Evolutionary conservation across 108 stramenopile species (phyloP).

Genomic region (Licmophora abbreviata): DNA sequence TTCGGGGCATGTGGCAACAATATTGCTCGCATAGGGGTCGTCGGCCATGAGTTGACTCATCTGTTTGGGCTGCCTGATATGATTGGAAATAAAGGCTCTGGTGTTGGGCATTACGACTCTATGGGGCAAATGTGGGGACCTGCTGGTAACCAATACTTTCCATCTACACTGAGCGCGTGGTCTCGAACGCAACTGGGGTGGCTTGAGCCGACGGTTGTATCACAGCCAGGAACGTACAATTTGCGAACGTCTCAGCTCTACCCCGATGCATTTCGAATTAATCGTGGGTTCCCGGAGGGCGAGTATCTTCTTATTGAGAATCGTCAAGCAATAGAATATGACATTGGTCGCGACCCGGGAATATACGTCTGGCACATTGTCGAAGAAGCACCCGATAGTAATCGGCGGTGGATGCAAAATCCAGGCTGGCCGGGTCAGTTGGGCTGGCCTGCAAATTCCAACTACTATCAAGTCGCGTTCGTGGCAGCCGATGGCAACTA

Average conservation of each 20-base stretch:
- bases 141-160: constrained; percentile 22
- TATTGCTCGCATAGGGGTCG: constrained; percentile 26
- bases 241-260: not conserved
- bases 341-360: constrained; percentile 34
- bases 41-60: constrained; percentile 24
- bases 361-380: constrained; percentile 53
- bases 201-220: constrained; percentile 16
- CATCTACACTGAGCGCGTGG: constrained; percentile 36
- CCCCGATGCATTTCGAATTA: constrained; percentile 3
- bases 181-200: constrained; percentile 40
- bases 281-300: constrained; percentile 24
- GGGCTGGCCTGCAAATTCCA: constrained; percentile 50
- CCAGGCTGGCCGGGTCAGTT: constrained; percentile 33
- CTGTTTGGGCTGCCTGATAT: constrained; percentile 16
- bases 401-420: not conserved
- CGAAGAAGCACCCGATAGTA: constrained; percentile 12
- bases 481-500: constrained; percentile 65
- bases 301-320: constrained; percentile 68
- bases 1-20: constrained; percentile 13
- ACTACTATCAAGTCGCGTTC: constrained; percentile 64
- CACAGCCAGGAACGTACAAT: constrained; percentile 6
- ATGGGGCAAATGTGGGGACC: constrained; percentile 34
- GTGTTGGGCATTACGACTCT: constrained; percentile 22
- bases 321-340: constrained; percentile 42
- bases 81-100: constrained; percentile 18